Base-by-base conservation (phyloP, 2,329 filamentous ascomycete species). In the Paecilomyces sp. region DNA sequence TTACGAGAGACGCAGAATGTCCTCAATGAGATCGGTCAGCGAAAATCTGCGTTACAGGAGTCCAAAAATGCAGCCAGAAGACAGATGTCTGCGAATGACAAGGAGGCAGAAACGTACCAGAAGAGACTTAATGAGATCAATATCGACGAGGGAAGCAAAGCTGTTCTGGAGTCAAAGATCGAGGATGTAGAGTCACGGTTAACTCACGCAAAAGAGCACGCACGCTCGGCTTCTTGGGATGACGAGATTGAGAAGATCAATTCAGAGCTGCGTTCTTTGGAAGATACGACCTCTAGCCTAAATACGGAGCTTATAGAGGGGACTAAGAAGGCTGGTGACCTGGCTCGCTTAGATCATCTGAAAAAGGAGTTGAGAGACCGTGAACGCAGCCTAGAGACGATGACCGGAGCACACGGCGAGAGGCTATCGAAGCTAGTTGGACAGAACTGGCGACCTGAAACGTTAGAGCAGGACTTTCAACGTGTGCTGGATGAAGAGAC, bases 101-200 rank as follows among this genome's bases (percentile, higher is more conserved):
- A 83, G 68, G 89, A 89, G 58, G 85, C 88, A 6, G 76, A 75
- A 3, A 76, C 79, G 0, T 80, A 92, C 34, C 90, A 96, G 69
- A 81, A 79, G 54, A 85, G 89, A 33, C 79, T 91, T 33, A 83
- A 88, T 66, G 79, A 80, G n/a, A 88, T 99, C 58, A 83, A 89
- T 36, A 83, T 92, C 31, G 93, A 99, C 66, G 93, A 97, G 75
- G 92, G 92, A 3, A 85, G 85, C 33, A 90, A 91, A 71, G 89
- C 89, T 28, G 80, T 90, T 3, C 80, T 97, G 6, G 88, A 94
- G 67, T 84, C 87, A 15, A 87, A 88, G 57, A 83, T 90, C 55
- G 83, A 85, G 41, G 89, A 94, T 47, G 81, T 90, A 0, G 84
- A 88, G 61, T 77, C 79, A 18, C 83, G 82, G 34, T 79, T 96